Conservation (phyloP, 2,329 filamentous ascomycete genomes). For the Fusarium zealandicum region DNA sequence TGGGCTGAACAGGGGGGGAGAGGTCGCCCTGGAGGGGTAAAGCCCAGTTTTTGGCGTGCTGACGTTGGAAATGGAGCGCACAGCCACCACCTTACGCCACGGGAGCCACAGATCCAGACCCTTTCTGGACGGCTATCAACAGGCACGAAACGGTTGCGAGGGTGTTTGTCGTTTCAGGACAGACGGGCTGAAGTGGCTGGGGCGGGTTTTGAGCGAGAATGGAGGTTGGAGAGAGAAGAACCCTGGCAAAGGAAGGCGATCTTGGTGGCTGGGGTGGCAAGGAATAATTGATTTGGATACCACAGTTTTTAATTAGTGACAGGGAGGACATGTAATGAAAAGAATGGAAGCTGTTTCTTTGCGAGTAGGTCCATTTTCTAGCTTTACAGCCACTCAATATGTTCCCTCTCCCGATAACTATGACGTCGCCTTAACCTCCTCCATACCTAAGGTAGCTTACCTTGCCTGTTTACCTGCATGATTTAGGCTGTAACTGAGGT, state of each 20-base stretch:
- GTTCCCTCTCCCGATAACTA: no score
- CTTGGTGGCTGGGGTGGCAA: conserved; percentile 25
- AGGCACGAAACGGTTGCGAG: conserved; percentile 19
- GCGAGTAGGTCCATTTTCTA: no score
- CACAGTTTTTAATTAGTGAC: neutral
- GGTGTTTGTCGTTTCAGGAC: conserved; percentile 27
- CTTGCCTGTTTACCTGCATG: no score
- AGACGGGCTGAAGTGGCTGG: conserved; percentile 27
- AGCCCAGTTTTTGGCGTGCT: conserved; percentile 23
- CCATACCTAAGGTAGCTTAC: no score
- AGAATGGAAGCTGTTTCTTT: no score
- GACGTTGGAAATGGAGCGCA: conserved; percentile 25
- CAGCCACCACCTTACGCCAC: conserved; percentile 31
- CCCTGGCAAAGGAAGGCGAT: conserved; percentile 12
- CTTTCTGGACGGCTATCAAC: conserved; percentile 11
- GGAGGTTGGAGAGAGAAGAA: conserved; percentile 27
- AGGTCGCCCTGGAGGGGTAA: conserved; percentile 25
- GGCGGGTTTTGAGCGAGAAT: neutral
- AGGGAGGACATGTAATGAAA: neutral
- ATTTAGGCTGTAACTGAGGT: no score
- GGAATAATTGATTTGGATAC: conserved; percentile 9
- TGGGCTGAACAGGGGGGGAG: conserved; percentile 25
- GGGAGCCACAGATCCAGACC: conserved; percentile 21
- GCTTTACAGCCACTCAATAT: no score
- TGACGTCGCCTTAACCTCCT: no score